Percentiles rank a stretch among this genome's conserved stretches.
Conservation (phyloP, 2,329 filamentous ascomycete species). For the Ophiocordyceps unilateralis region DNA sequence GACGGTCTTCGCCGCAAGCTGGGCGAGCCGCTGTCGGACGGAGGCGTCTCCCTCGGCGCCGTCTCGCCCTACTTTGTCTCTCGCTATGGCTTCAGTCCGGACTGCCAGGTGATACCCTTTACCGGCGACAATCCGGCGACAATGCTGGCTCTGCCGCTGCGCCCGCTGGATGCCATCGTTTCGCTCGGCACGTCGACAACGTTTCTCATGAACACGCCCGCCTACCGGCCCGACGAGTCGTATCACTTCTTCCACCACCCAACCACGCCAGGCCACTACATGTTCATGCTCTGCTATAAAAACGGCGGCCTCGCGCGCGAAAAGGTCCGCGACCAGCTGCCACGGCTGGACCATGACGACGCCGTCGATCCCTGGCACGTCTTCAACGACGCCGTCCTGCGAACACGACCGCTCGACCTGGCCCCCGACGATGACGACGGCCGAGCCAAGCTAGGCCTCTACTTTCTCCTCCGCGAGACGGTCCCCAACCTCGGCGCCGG, state of each 20-base stretch:
- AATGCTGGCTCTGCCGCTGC: constrained; percentile 76
- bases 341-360: constrained; percentile 19
- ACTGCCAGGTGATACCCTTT: constrained; percentile 68
- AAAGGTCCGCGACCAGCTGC: constrained; percentile 67
- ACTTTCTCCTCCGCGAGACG: constrained; percentile 88
- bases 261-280: constrained; percentile 76
- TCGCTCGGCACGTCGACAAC: constrained; percentile 91
- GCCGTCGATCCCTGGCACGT: constrained; percentile 47
- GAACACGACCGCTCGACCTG: constrained; percentile 54
- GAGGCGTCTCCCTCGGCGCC: constrained; percentile 58
- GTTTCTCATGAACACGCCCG: constrained; percentile 92
- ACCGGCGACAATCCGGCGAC: constrained; percentile 95
- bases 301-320: constrained; percentile 91
- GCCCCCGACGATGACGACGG: constrained; percentile 26
- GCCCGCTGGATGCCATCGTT: constrained; percentile 81
- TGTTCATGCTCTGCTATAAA: constrained; percentile 99
- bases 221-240: constrained; percentile 72
- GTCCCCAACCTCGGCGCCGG: constrained; percentile 79
- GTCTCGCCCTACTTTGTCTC: constrained; percentile 65
- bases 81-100: constrained; percentile 58
- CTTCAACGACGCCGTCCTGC: constrained; percentile 61
- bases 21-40: constrained; percentile 63
- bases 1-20: constrained; percentile 58
- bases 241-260: constrained; percentile 99
- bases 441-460: constrained; percentile 72